Evolutionary conservation across 2,329 filamentous ascomycete species (phyloP).

Genomic region (Raffaelea ambrosiae): DNA sequence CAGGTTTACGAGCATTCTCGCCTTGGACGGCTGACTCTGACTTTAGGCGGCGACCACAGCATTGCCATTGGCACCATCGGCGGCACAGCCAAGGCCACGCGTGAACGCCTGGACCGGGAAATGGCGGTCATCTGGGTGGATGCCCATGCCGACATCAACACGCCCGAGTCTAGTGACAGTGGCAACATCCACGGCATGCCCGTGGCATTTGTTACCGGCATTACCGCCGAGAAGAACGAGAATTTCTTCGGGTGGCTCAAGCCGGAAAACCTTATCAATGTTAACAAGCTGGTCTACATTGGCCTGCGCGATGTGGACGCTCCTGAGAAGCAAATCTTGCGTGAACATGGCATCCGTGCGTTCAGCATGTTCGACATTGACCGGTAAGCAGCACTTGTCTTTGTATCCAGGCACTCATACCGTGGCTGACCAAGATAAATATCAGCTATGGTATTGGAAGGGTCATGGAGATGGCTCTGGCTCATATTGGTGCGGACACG

Average conservation of each 20-base stretch:
- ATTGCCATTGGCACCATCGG: conserved; percentile 92
- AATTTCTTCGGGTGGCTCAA: conserved; percentile 87
- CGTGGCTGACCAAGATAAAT: too few species aligned
- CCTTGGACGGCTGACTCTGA: conserved; percentile 79
- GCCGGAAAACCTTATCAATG: conserved; percentile 59
- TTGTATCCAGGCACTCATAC: too few species aligned
- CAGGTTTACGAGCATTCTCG: conserved; percentile 84
- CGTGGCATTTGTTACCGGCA: conserved; percentile 79
- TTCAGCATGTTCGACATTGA: conserved; percentile 99
- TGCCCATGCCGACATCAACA: conserved; percentile 96
- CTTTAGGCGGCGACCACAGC: conserved; percentile 90
- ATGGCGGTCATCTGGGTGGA: conserved; percentile 98
- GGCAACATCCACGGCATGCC: conserved; percentile 99
- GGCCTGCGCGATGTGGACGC: conserved; percentile 85
- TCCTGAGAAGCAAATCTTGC: conserved; percentile 87
- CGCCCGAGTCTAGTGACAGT: conserved; percentile 77
- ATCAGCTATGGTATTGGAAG: conserved; percentile 90
- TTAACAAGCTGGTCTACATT: conserved; percentile 92
- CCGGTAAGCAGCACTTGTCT: conserved; percentile 35
- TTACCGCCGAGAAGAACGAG: conserved; percentile 66
- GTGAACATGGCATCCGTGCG: conserved; percentile 84
- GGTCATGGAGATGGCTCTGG: conserved; percentile 97
- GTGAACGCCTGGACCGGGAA: conserved; percentile 73
- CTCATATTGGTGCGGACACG: conserved; percentile 86
- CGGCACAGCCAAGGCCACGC: conserved; percentile 76